Conservation (phyloP, 2,329 filamentous ascomycete genomes). For the Phyllosticta citrichinensis region DNA sequence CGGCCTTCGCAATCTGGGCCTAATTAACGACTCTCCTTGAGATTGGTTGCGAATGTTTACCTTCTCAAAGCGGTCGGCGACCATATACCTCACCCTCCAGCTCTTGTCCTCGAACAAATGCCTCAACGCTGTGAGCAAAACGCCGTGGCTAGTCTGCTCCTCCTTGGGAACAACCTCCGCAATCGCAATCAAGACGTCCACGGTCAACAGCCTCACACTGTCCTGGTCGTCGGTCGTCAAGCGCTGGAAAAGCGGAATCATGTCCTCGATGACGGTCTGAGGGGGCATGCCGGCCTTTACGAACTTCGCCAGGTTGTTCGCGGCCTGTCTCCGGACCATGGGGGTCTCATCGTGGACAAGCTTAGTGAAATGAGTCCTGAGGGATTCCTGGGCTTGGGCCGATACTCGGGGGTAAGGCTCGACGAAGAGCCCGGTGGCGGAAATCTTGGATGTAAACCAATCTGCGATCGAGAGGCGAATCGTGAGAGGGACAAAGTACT, state of each 20-base stretch:
- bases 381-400: constrained; percentile 75
- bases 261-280: constrained; percentile 87
- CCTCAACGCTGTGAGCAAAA: constrained; percentile 79
- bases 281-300: constrained; percentile 86
- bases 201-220: constrained; percentile 88
- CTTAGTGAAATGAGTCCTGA: constrained; percentile 83
- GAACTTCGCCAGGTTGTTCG: constrained; percentile 93
- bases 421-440: constrained; percentile 90
- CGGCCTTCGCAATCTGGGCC: constrained; percentile 87
- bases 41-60: constrained; percentile 35
- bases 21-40: constrained; percentile 15
- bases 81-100: constrained; percentile 99
- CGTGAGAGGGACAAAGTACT: constrained; percentile 92
- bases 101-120: constrained; percentile 98
- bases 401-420: constrained; percentile 88
- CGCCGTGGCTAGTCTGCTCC: constrained; percentile 91
- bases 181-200: constrained; percentile 92
- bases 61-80: constrained; percentile 97
- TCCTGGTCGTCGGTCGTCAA: constrained; percentile 95
- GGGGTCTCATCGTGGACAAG: constrained; percentile 97
- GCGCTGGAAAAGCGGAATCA: constrained; percentile 98
- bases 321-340: constrained; percentile 95
- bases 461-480: constrained; percentile 96
- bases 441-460: constrained; percentile 99
- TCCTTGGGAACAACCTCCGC: constrained; percentile 97